These are phyloP conservation scores for Rhynchosporium graminicola DNA, from an alignment of 2,329 filamentous ascomycete genomes.

Conservation along the genomic window DNA sequence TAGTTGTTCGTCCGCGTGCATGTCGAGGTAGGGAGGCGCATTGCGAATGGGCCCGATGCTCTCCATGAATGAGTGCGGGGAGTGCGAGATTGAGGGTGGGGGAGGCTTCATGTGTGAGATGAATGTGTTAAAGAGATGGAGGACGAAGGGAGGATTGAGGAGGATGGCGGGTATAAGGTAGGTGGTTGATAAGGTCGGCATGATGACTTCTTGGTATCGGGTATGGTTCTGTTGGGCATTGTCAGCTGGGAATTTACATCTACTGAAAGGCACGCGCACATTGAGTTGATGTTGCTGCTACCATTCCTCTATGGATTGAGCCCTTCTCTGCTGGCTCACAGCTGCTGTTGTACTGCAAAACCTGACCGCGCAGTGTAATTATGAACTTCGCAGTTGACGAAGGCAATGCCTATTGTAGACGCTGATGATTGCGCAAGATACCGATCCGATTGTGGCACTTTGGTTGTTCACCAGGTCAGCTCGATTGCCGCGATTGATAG, in stretches of 20 bases:
- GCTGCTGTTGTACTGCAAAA: neutral
- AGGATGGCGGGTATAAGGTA: slow-evolving; percentile 43
- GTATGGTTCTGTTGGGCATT: slow-evolving; percentile 18
- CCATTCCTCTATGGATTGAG: slow-evolving; percentile 15
- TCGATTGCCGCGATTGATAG: neutral
- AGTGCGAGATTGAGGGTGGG: slow-evolving; percentile 34
- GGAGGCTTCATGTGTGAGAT: slow-evolving; percentile 41
- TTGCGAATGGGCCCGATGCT: slow-evolving; percentile 37
- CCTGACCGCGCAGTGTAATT: slow-evolving; percentile 1
- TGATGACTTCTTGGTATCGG: slow-evolving; percentile 24
- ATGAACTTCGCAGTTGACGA: slow-evolving; percentile 9
- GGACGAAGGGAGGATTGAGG: slow-evolving; percentile 44
- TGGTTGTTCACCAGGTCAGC: neutral
- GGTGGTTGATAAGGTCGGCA: slow-evolving; percentile 34
- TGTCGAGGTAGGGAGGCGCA: slow-evolving; percentile 40
- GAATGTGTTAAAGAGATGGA: slow-evolving; percentile 45
- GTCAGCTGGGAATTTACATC: slow-evolving; percentile 12
- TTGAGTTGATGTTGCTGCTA: slow-evolving; percentile 11
- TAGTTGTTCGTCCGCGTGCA: slow-evolving; percentile 42
- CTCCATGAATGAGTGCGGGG: slow-evolving; percentile 37
- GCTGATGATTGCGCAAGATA: slow-evolving; percentile 12
- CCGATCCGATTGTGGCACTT: slow-evolving; percentile 7
- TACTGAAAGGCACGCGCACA: slow-evolving; percentile 9
- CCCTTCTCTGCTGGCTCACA: slow-evolving; percentile 12
- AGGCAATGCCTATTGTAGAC: slow-evolving; percentile 8